Evolutionary conservation across 495 filamentous ascomycete genomes (phyloP).

Genomic region (Oidiodendron maius): DNA sequence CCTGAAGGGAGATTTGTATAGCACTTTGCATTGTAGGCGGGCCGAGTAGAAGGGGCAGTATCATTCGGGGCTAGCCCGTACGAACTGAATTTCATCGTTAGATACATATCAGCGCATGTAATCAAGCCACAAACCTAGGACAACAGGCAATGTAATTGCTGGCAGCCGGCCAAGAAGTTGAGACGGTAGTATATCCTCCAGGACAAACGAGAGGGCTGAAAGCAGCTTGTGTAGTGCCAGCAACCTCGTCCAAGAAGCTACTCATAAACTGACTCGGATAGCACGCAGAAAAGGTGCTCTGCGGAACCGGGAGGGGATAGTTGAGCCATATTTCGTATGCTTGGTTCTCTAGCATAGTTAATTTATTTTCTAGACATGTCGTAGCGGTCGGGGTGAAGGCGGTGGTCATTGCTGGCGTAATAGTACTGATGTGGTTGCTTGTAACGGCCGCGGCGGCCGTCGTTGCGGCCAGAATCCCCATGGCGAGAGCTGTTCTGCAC

Average conservation of each 20-base stretch:
- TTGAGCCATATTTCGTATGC: conserved; percentile 22
- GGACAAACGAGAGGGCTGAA: conserved; percentile 23
- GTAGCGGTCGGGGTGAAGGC: conserved; percentile 21
- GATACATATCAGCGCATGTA: neutral
- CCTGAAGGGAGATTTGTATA: conserved; percentile 9
- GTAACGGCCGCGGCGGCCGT: neutral
- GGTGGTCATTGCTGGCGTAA: conserved; percentile 18
- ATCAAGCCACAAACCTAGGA: conserved; percentile 13
- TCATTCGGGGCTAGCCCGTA: conserved; percentile 10
- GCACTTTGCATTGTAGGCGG: conserved; percentile 22
- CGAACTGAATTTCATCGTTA: conserved; percentile 2
- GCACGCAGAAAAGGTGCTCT: conserved; percentile 18
- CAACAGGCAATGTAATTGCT: conserved; percentile 23
- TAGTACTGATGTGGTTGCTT: no score
- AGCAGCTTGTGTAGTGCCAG: conserved; percentile 12
- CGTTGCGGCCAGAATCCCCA: neutral
- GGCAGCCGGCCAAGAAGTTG: neutral
- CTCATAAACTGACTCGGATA: conserved; percentile 24
- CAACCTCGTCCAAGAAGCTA: conserved; percentile 9
- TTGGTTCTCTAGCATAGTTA: conserved; percentile 19
- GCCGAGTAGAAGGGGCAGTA: conserved; percentile 11
- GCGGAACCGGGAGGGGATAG: conserved; percentile 20
- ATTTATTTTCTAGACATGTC: conserved; percentile 16
- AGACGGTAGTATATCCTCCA: conserved; percentile 10
- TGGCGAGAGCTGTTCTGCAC: no score